phyloP scores from a whole-genome alignment of 352 stramenopile species.

The Globisporangium carolinianum region DNA sequence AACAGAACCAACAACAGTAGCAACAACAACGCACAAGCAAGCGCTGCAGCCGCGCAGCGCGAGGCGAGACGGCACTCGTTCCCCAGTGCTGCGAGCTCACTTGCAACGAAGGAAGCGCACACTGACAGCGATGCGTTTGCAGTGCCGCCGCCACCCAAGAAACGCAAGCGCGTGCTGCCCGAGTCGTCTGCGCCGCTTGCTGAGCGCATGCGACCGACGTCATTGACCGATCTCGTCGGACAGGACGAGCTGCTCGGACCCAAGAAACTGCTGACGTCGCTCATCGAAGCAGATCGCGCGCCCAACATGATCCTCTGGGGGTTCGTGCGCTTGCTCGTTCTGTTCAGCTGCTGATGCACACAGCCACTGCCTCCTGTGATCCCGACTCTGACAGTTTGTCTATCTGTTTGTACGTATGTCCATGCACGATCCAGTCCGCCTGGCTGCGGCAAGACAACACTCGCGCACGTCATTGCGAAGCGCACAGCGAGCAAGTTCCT shows the following conservation, averaged over 20 bases:
- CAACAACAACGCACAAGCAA: background rate
- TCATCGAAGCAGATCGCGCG: constrained; percentile 64
- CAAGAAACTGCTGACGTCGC: constrained; percentile 48
- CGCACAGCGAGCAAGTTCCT: constrained; percentile 69
- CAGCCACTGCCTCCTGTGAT: no score
- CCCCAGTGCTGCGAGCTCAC: background rate
- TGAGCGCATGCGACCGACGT: constrained; percentile 61
- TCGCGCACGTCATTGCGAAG: constrained; percentile 71
- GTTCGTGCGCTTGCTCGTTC: constrained; percentile 14
- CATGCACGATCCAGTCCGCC: constrained; percentile 28
- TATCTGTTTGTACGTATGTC: background rate
- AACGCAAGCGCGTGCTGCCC: constrained; percentile 32
- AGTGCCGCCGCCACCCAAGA: constrained; percentile 26
- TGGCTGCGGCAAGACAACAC: constrained; percentile 84
- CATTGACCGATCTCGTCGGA: constrained; percentile 10
- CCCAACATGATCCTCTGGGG: constrained; percentile 86
- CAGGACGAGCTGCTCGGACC: constrained; percentile 58
- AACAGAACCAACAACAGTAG: background rate
- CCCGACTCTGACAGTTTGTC: no score
- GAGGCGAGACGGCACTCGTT: constrained; percentile 9
- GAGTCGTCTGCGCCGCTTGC: constrained; percentile 44
- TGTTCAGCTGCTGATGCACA: no score
- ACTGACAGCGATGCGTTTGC: background rate
- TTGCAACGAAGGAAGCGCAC: background rate
- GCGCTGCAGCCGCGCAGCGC: background rate